phyloP scores from a whole-genome alignment of 2,329 filamentous ascomycete species.

The Microcyclosporella mali region DNA sequence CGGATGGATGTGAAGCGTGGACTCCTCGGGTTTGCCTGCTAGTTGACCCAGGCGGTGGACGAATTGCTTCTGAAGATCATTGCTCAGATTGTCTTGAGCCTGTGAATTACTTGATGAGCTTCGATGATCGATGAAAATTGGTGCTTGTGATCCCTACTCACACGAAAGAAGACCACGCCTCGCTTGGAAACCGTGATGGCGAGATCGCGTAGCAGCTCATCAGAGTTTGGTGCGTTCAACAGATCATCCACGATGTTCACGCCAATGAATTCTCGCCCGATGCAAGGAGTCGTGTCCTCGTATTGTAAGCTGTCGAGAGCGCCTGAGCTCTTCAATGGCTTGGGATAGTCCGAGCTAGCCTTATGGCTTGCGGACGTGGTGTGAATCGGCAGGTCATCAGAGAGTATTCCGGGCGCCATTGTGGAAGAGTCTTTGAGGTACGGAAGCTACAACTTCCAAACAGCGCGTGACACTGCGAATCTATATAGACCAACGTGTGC shows the following conservation, averaged over 20 bases:
- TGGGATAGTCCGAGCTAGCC: conserved; percentile 3
- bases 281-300: conserved; percentile 56
- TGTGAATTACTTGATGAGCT: not conserved
- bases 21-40: conserved; percentile 51
- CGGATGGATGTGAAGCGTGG: conserved; percentile 56
- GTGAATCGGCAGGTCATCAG: conserved; percentile 6
- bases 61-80: conserved; percentile 59
- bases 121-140: not conserved
- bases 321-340: conserved; percentile 43
- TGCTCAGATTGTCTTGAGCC: conserved; percentile 52
- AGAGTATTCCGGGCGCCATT: conserved; percentile 16
- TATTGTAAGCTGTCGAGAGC: conserved; percentile 43
- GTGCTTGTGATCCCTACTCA: conserved; percentile 24
- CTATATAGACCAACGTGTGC: too few relatives aligned
- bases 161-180: conserved; percentile 64
- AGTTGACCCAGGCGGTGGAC: conserved; percentile 55
- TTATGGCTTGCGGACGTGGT: not conserved
- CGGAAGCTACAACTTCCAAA: too few relatives aligned
- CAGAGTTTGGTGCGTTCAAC: conserved; percentile 39
- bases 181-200: conserved; percentile 50
- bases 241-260: conserved; percentile 57
- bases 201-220: conserved; percentile 15
- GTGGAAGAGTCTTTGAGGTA: not conserved
- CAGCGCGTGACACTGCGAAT: too few relatives aligned
- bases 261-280: conserved; percentile 56